Conservation (phyloP, 352 stramenopile genomes). For the Pythium graminicola region DNA sequence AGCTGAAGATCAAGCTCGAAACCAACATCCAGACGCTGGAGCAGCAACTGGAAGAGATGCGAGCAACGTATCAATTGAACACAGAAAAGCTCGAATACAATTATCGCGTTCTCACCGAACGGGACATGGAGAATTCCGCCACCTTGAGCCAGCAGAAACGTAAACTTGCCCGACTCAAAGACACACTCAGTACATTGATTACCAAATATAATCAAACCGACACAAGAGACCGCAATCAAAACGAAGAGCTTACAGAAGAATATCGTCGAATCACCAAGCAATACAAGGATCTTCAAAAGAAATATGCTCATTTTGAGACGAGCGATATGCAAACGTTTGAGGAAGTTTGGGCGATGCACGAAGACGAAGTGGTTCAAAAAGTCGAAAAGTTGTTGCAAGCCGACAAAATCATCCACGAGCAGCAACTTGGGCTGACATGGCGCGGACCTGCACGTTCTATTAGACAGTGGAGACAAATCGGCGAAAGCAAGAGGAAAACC, state of each 20-base stretch:
- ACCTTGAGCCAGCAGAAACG: conserved; percentile 91
- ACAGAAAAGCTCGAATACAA: conserved; percentile 97
- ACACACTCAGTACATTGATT: conserved; percentile 84
- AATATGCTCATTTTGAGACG: conserved; percentile 92
- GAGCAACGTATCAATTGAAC: conserved; percentile 93
- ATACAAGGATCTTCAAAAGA: conserved; percentile 94
- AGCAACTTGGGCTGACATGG: conserved; percentile 87
- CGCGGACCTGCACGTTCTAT: conserved; percentile 47
- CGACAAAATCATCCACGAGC: conserved; percentile 87
- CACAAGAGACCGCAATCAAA: conserved; percentile 74
- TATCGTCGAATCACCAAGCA: conserved; percentile 92
- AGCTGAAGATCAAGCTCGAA: conserved; percentile 95
- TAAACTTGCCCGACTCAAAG: conserved; percentile 90
- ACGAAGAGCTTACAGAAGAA: conserved; percentile 92
- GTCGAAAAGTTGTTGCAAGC: conserved; percentile 85
- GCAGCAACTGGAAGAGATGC: conserved; percentile 95
- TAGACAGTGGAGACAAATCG: conserved; percentile 38
- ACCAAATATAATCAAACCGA: conserved; percentile 92
- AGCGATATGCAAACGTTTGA: conserved; percentile 85
- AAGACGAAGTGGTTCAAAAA: conserved; percentile 75
- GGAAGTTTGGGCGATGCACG: conserved; percentile 90
- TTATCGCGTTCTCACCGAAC: conserved; percentile 91
- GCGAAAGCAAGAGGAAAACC: conserved; percentile 24
- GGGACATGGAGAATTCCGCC: conserved; percentile 93
- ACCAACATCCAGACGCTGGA: conserved; percentile 95